These are phyloP conservation scores for Euphrasia arctica DNA, from an alignment of 305 asterid species.

Conservation along the genomic window DNA sequence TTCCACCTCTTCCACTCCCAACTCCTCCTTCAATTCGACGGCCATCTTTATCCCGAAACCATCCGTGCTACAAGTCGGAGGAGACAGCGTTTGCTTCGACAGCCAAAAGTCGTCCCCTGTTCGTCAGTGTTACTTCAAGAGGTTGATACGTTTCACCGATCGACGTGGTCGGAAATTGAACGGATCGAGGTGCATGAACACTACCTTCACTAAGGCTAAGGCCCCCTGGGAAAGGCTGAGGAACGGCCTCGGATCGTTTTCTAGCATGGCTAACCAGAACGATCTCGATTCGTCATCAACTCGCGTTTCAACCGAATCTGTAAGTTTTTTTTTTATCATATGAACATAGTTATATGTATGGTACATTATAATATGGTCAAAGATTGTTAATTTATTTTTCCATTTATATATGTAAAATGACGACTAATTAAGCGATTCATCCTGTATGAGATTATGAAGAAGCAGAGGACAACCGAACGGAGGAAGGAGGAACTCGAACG, in stretches of 20 bases:
- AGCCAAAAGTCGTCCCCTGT: neutral
- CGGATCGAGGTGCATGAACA: neutral
- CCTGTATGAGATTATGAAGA: neutral
- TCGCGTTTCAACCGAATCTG: neutral
- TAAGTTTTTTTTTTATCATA: neutral
- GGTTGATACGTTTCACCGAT: neutral
- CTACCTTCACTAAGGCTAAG: neutral
- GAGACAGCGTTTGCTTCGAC: neutral
- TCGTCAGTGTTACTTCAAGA: neutral
- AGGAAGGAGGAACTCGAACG: constrained; percentile 10
- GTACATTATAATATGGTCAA: neutral
- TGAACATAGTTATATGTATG: too few relatives aligned
- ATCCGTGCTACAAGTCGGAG: neutral
- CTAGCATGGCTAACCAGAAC: neutral
- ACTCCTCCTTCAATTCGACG: too few relatives aligned
- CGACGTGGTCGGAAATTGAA: neutral
- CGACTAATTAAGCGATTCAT: neutral
- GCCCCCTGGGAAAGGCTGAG: constrained; percentile 2
- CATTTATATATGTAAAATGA: neutral
- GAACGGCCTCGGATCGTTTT: neutral
- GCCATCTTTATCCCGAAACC: neutral
- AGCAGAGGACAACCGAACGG: neutral
- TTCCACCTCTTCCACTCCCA: neutral
- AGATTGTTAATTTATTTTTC: neutral
- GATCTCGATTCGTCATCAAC: neutral